Conservation (phyloP, 2,329 filamentous ascomycete genomes). For the Colletotrichum cuscutae region DNA sequence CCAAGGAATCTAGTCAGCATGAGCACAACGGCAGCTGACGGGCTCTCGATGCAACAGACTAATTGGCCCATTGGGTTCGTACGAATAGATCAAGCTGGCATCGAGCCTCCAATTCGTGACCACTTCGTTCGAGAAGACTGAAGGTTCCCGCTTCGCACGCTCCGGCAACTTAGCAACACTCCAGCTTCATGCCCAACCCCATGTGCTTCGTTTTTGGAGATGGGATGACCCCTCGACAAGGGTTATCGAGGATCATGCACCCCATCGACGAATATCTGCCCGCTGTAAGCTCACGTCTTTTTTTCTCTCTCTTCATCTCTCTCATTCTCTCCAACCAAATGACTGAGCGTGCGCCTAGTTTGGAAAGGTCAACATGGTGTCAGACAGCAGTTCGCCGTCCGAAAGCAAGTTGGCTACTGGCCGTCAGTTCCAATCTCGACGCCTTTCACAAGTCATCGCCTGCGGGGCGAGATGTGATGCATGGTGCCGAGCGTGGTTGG, state of each 20-base stretch:
- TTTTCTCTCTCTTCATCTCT: neutral
- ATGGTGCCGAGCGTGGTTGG: neutral
- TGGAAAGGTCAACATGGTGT: neutral
- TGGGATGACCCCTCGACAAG: conserved; percentile 17
- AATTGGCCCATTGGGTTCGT: neutral
- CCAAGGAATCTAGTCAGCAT: neutral
- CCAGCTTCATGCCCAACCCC: conserved; percentile 22
- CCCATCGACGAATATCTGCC: neutral
- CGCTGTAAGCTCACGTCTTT: neutral
- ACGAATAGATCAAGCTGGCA: conserved; percentile 12
- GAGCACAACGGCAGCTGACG: neutral
- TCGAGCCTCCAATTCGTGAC: conserved; percentile 18
- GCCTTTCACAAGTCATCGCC: neutral
- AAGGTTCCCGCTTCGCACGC: neutral
- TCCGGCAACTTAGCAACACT: neutral
- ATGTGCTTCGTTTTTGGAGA: conserved; percentile 10
- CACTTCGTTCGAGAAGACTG: conserved; percentile 22
- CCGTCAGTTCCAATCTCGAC: neutral
- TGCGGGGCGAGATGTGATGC: neutral
- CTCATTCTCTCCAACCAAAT: neutral
- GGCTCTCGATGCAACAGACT: neutral
- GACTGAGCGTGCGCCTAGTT: neutral
- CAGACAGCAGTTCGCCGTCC: neutral
- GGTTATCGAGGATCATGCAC: conserved; percentile 19
- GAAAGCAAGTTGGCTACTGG: neutral